These are phyloP conservation scores for Aegilops tauschii DNA, from an alignment of 176 grass and related monocot species.

Conservation along the genomic window DNA sequence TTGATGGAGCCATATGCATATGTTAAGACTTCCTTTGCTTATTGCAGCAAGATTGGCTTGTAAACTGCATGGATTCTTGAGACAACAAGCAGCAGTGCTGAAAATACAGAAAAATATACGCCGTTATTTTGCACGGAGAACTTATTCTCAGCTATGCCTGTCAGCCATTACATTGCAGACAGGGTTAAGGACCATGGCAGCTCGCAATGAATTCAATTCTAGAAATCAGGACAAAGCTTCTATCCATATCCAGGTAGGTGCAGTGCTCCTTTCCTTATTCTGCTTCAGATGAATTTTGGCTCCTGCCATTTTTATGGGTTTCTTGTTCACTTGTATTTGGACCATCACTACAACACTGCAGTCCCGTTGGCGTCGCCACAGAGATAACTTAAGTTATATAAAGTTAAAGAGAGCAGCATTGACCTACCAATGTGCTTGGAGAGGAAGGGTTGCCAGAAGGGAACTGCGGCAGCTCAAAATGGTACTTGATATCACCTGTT, in stretches of 20 bases:
- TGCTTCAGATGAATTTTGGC: slow-evolving; percentile 16
- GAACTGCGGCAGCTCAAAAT: slow-evolving; percentile 84
- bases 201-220: slow-evolving; percentile 60
- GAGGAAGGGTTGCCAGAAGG: slow-evolving; percentile 73
- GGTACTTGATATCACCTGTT: slow-evolving; percentile 45
- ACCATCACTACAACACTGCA: slow-evolving; percentile 32
- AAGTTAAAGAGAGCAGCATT: slow-evolving; percentile 58
- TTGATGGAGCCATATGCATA: slow-evolving; percentile 27
- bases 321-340: slow-evolving; percentile 16
- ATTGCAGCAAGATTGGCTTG: slow-evolving; percentile 80
- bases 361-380: slow-evolving; percentile 70
- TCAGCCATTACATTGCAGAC: slow-evolving; percentile 74
- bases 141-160: slow-evolving; percentile 46
- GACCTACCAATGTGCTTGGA: slow-evolving; percentile 86
- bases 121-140: slow-evolving; percentile 70
- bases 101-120: slow-evolving; percentile 83
- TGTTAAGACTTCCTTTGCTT: slow-evolving; percentile 31
- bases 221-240: slow-evolving; percentile 80
- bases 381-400: slow-evolving; percentile 57
- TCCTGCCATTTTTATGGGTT: slow-evolving; percentile 6
- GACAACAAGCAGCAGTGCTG: slow-evolving; percentile 71
- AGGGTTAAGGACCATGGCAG: slow-evolving; percentile 64
- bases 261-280: slow-evolving; percentile 24
- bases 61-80: slow-evolving; percentile 58
- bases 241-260: slow-evolving; percentile 73